These are phyloP conservation scores for Cymodocea nodosa DNA, from an alignment of 116 monocot genomes.

Conservation along the genomic window DNA sequence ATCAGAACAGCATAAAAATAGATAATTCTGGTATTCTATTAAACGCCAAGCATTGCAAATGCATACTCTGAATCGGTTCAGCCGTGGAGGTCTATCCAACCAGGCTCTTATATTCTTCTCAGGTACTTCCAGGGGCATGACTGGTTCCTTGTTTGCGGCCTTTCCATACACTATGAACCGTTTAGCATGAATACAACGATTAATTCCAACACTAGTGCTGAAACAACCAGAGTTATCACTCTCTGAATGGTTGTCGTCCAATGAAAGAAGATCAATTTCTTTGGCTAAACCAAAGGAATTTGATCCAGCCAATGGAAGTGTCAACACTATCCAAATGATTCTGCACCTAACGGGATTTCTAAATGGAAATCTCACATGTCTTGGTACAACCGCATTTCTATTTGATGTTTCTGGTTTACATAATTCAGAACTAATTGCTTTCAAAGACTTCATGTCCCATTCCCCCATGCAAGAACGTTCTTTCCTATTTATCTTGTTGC, in stretches of 20 bases:
- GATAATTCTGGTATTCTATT: no score
- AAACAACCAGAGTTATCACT: conserved; percentile 13
- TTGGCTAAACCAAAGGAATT: conserved; percentile 24
- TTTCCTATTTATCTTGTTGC: conserved; percentile 82
- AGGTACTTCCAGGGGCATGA: conserved; percentile 18
- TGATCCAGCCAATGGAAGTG: conserved; percentile 32
- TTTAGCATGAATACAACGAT: conserved; percentile 80
- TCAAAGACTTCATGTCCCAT: conserved; percentile 61
- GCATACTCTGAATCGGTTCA: conserved; percentile 71
- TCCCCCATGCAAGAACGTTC: conserved; percentile 84
- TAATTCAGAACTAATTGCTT: conserved; percentile 39
- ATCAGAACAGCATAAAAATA: conserved; percentile 2
- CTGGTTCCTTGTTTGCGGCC: conserved; percentile 33
- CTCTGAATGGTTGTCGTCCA: conserved; percentile 48
- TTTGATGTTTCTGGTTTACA: conserved; percentile 52
- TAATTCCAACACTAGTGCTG: conserved; percentile 8
- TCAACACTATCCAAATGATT: conserved; percentile 78
- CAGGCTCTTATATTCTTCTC: conserved; percentile 53
- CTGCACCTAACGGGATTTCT: conserved; percentile 72
- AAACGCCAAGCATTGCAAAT: neutral
- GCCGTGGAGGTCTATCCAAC: conserved; percentile 53
- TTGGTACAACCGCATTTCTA: conserved; percentile 22
- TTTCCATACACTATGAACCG: conserved; percentile 71
- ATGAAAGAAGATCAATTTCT: conserved; percentile 62
- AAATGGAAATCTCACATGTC: conserved; percentile 74